Evolutionary conservation across 148 eudicot species (phyloP).

Genomic region (Pharnaceum exiguum): DNA sequence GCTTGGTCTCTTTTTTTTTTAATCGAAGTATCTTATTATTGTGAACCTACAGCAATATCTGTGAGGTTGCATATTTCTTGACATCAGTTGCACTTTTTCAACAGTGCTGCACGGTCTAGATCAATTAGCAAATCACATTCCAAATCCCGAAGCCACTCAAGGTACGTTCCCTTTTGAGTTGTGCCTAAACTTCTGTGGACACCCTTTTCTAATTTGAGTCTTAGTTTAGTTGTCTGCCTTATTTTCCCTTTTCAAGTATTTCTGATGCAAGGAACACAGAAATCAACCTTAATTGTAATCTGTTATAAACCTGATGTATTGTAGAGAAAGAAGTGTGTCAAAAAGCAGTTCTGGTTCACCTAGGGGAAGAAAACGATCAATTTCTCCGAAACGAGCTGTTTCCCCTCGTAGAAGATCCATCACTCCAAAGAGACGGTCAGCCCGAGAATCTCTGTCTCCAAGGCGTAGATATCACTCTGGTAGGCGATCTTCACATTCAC

Average conservation of each 20-base stretch:
- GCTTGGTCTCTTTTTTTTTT: background rate
- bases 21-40: background rate
- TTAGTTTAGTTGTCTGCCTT: background rate
- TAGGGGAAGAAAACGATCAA: conserved; percentile 41
- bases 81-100: conserved; percentile 13
- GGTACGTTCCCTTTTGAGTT: conserved; percentile 48
- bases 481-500: conserved; percentile 39
- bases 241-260: background rate
- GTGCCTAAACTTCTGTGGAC: too few relatives aligned
- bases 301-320: background rate
- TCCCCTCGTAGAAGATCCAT: conserved; percentile 48
- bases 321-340: conserved; percentile 56
- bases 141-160: conserved; percentile 63
- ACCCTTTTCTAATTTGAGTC: background rate
- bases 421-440: conserved; percentile 48
- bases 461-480: conserved; percentile 25
- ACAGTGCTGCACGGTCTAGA: conserved; percentile 47
- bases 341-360: conserved; percentile 65
- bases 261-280: background rate
- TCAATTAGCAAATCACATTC: conserved; percentile 63
- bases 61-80: background rate
- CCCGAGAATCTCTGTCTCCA: conserved; percentile 40
- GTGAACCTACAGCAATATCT: background rate
- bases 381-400: conserved; percentile 44
- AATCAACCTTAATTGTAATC: background rate